Evolutionary conservation across 176 grass and related monocot species (phyloP), one percentile per base, ranked within the genome.

Genomic region (Rhipidocladum racemiflorum): DNA sequence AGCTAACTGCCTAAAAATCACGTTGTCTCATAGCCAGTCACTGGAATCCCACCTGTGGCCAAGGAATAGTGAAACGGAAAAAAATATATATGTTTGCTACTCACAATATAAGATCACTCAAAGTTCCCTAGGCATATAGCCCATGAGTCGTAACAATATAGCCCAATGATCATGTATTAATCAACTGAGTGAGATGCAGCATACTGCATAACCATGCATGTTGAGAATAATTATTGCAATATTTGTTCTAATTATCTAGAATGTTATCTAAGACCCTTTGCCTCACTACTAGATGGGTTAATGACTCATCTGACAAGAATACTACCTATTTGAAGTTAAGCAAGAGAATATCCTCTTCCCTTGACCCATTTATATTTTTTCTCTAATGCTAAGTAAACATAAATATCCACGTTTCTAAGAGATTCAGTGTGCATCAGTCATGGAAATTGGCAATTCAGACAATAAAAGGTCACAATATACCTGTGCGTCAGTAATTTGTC

Each of bases 401-500:
- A 8, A 49, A 32, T 68, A 61, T 25, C n/a, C 23, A 17, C 13
- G 11, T 53, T 89, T 65, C 56, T 70, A 76, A 70, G 55, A 71
- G 10, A 85, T 69, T 75, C 29, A 81, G n/a, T 14, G 32, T 66
- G 13, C 2, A 40, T 42, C 13, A 54, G 11, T 39, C 28, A 42
- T 79, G 46, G 6, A 5, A 84, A 78, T 64, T 68, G 35, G 9
- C 76, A 50, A 55, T 76, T 46, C 21, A 46, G 13, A 63, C 8
- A 77, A 67, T 59, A 72, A 14, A 72, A 73, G 1, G 13, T 21
- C 29, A 72, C 11, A 15, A 7, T 48, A 56, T 84, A 88, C 96
- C 90, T 99, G 96, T 11, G 96, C 87, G 12, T 99, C 92, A 80
- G 96, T 99, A 87, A 99, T 99, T 80, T 99, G 88, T 46, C 92